Conservation (phyloP, 2,329 filamentous ascomycete species). For the Myriosclerotinia duriaeana region DNA sequence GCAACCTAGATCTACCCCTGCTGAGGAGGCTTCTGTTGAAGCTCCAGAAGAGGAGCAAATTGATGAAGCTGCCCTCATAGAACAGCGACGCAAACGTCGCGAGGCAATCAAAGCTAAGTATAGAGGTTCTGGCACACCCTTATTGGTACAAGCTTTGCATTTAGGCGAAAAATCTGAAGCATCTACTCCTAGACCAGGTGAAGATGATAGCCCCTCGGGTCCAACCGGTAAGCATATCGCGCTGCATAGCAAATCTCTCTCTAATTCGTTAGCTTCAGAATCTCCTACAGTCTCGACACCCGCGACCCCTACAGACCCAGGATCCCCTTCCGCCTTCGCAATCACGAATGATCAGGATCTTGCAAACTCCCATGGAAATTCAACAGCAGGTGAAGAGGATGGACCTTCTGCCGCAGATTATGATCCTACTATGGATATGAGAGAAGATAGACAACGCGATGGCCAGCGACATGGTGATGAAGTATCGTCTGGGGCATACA, state of each 20-base stretch:
- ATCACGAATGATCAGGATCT: conserved; percentile 67
- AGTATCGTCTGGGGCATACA: conserved; percentile 54
- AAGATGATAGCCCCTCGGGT: conserved; percentile 32
- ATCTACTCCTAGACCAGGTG: conserved; percentile 36
- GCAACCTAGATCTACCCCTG: conserved; percentile 27
- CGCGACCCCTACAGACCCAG: conserved; percentile 37
- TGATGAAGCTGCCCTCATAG: conserved; percentile 80
- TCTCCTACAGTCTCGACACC: conserved; percentile 42
- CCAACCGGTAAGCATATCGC: conserved; percentile 42
- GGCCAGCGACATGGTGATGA: conserved; percentile 62
- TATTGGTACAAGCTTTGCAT: conserved; percentile 63
- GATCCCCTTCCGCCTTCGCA: conserved; percentile 51
- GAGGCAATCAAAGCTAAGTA: conserved; percentile 85
- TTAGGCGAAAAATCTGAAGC: conserved; percentile 40
- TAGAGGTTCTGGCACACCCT: conserved; percentile 65
- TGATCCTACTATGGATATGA: conserved; percentile 84
- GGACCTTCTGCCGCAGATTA: conserved; percentile 92
- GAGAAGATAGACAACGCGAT: conserved; percentile 74
- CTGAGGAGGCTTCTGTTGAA: conserved; percentile 44
- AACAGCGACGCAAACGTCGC: conserved; percentile 78
- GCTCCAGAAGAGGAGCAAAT: conserved; percentile 56
- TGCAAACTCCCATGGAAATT: conserved; percentile 57
- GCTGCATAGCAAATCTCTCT: neutral
- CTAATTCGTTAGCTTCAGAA: conserved; percentile 31
- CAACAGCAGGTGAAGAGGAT: conserved; percentile 50